Evolutionary conservation across 2,329 filamentous ascomycete species (phyloP).

Genomic region (Ilyonectria sp.): DNA sequence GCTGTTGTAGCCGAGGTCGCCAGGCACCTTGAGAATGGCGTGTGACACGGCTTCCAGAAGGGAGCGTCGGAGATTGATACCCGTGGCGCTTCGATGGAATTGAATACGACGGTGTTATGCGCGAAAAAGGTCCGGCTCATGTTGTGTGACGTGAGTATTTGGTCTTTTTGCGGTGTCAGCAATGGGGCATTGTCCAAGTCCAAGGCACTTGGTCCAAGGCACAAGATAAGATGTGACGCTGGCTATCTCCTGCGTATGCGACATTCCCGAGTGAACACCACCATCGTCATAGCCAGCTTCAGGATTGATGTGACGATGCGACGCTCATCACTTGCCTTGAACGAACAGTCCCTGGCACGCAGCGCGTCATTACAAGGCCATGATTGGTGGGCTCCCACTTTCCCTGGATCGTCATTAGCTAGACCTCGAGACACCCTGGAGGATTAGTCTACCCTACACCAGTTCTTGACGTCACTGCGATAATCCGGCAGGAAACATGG

Average conservation of each 20-base stretch:
- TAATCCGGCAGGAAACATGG: conserved; percentile 26
- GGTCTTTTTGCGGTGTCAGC: not conserved
- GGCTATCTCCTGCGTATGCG: not conserved
- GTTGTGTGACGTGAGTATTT: not conserved
- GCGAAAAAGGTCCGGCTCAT: not conserved
- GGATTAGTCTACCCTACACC: conserved; percentile 20
- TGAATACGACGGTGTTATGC: not conserved
- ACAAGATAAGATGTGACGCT: not conserved
- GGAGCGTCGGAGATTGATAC: no score
- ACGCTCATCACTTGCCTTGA: conserved; percentile 12
- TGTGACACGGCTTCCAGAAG: not conserved
- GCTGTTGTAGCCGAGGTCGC: not conserved
- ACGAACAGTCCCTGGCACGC: not conserved
- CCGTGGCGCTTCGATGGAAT: not conserved
- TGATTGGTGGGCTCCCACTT: conserved; percentile 13
- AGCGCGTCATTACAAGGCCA: conserved; percentile 20
- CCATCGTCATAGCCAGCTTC: conserved; percentile 20
- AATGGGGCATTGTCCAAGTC: not conserved
- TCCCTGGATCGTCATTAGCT: not conserved
- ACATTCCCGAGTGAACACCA: conserved; percentile 5
- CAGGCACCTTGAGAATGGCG: not conserved
- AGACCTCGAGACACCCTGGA: conserved; percentile 6
- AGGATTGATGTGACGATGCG: conserved; percentile 9
- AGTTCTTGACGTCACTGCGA: conserved; percentile 41
- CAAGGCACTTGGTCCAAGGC: no score